These are phyloP conservation scores for Fragilaria crotonensis DNA, from an alignment of 108 stramenopile species.

Conservation along the genomic window DNA sequence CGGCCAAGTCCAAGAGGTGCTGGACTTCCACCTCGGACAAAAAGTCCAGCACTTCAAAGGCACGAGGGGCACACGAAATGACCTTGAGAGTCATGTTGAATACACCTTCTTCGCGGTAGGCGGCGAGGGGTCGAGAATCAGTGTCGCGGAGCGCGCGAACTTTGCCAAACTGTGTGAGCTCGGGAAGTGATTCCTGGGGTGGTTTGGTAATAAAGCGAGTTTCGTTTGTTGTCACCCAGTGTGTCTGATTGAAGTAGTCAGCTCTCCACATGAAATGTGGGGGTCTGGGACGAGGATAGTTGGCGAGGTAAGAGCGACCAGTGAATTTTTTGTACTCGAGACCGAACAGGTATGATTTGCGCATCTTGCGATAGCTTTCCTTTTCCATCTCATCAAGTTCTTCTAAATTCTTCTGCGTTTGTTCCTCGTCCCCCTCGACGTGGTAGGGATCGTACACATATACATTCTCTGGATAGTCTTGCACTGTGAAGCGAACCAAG, in stretches of 20 bases:
- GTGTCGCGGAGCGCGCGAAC: slow-evolving; percentile 32
- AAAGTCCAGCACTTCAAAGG: slow-evolving; percentile 81
- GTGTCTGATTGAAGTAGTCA: slow-evolving; percentile 74
- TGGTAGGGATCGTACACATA: slow-evolving; percentile 63
- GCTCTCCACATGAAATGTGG: slow-evolving; percentile 67
- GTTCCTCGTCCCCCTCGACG: slow-evolving; percentile 41
- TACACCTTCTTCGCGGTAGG: slow-evolving; percentile 41
- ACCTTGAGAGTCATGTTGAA: slow-evolving; percentile 77
- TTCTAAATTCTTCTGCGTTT: slow-evolving; percentile 52
- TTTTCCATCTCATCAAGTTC: slow-evolving; percentile 32
- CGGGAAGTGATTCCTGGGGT: slow-evolving; percentile 12
- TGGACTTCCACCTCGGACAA: slow-evolving; percentile 73
- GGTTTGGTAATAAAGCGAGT: slow-evolving; percentile 61
- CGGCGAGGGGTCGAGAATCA: slow-evolving; percentile 42
- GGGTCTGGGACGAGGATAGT: slow-evolving; percentile 34
- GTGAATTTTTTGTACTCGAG: slow-evolving; percentile 11
- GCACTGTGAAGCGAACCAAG: slow-evolving; percentile 20
- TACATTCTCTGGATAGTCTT: slow-evolving; percentile 43
- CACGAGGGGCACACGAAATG: slow-evolving; percentile 70
- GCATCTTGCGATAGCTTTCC: slow-evolving; percentile 36
- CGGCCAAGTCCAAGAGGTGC: slow-evolving; percentile 70
- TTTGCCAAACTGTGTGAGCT: slow-evolving; percentile 13
- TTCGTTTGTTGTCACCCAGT: slow-evolving; percentile 68
- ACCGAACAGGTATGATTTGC: slow-evolving; percentile 11
- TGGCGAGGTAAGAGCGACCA: slow-evolving; percentile 40